These are phyloP conservation scores for Emergomyces africanus DNA, from an alignment of 2,329 filamentous ascomycete species.

Conservation along the genomic window DNA sequence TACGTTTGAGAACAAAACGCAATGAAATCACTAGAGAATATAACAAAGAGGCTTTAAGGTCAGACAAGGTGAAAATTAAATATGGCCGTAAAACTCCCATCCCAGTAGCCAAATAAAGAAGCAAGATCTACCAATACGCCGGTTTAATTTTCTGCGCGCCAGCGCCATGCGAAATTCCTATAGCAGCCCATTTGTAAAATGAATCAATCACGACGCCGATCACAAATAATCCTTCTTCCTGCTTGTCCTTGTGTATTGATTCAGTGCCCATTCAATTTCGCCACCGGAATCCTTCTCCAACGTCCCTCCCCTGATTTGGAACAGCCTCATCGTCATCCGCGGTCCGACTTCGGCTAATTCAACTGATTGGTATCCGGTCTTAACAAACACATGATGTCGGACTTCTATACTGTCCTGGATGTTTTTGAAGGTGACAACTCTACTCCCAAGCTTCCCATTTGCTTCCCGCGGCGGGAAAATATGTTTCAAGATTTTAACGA, in stretches of 20 bases:
- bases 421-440: constrained; percentile 89
- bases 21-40: background rate
- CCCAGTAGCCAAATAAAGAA: background rate
- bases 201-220: constrained; percentile 6
- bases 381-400: constrained; percentile 85
- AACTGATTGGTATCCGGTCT: constrained; percentile 79
- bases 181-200: background rate
- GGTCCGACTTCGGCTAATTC: constrained; percentile 84
- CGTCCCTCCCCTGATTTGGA: constrained; percentile 84
- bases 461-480: constrained; percentile 82
- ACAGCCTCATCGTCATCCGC: constrained; percentile 92
- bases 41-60: background rate
- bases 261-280: constrained; percentile 92
- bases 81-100: background rate
- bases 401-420: constrained; percentile 82
- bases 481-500: constrained; percentile 86
- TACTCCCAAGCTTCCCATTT: constrained; percentile 67
- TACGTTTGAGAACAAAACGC: background rate
- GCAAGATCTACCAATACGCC: background rate
- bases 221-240: constrained; percentile 92
- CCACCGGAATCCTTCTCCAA: constrained; percentile 82
- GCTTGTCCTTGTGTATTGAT: constrained; percentile 85
- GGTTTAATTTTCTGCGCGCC: background rate
- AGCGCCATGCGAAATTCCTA: background rate
- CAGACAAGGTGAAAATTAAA: background rate